A percentile compares a stretch with the other conserved stretches of the same genome.
Conservation (phyloP, 371 early-diverging fungal species). For the Mortierella sp. region DNA sequence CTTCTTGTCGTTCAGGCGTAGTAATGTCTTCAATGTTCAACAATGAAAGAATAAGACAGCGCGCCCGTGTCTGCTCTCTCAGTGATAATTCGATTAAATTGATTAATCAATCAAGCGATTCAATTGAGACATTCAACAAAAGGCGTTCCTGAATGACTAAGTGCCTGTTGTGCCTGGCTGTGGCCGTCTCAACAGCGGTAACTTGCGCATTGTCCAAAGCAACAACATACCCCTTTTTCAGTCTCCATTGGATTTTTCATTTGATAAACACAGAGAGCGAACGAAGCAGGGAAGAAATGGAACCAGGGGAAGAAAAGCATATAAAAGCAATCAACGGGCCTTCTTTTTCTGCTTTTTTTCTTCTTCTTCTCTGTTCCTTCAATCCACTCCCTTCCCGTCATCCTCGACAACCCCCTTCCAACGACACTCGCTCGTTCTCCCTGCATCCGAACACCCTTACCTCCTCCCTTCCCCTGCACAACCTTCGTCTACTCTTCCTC, state of each 20-base stretch:
- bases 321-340: background rate
- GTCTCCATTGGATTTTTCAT: background rate
- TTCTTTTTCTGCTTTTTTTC: background rate
- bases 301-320: background rate
- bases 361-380: background rate
- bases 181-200: background rate
- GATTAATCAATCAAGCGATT: no score
- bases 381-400: constrained; percentile 2
- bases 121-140: no score
- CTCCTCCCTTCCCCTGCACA: background rate
- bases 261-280: background rate
- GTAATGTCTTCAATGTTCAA: background rate
- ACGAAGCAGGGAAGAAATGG: background rate
- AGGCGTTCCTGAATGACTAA: background rate
- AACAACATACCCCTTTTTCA: background rate
- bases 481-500: background rate
- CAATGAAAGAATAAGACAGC: no score
- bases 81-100: no score
- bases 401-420: constrained; percentile 13
- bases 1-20: background rate
- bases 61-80: no score
- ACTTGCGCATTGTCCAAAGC: background rate
- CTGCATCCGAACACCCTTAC: background rate
- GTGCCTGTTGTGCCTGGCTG: background rate
- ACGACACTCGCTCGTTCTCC: background rate